Percentiles rank a stretch among this genome's conserved stretches.
Conservation (phyloP, 2,329 filamentous ascomycete species). For the Arthrobotrys pseudoclavata region DNA sequence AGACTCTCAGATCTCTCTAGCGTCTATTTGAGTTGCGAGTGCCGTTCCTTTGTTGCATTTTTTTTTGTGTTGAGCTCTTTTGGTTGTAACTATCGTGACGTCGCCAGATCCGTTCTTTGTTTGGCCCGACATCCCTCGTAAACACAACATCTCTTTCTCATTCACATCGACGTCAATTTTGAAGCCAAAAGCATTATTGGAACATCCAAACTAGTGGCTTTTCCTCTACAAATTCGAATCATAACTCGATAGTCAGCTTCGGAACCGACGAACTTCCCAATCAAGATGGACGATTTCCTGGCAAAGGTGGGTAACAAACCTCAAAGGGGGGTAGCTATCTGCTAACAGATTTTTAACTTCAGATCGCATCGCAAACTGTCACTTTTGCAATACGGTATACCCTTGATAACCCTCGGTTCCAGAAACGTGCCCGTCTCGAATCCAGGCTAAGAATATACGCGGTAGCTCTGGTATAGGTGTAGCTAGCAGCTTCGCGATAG, state of each 20-base stretch:
- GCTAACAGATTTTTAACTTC: constrained; percentile 23
- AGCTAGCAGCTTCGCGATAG: constrained; percentile 63
- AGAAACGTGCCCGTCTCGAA: not conserved
- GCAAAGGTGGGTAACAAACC: constrained; percentile 55
- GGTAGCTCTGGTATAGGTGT: constrained; percentile 63
- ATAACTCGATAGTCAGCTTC: not conserved
- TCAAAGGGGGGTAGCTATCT: not conserved
- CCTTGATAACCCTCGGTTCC: not conserved
- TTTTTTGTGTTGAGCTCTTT: constrained; percentile 35
- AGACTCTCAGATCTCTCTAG: too few species aligned
- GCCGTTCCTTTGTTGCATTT: constrained; percentile 31
- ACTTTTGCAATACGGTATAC: constrained; percentile 58
- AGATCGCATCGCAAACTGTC: constrained; percentile 60
- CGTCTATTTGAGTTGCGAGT: not conserved
- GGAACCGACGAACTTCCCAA: not conserved
- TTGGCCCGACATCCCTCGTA: constrained; percentile 22
- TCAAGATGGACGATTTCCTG: constrained; percentile 59
- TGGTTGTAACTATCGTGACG: constrained; percentile 17
- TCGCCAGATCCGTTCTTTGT: constrained; percentile 40
- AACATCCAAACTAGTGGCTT: not conserved
- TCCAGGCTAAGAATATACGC: constrained; percentile 16
- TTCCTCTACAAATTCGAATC: not conserved
- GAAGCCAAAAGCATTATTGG: not conserved
- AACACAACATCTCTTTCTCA: constrained; percentile 32
- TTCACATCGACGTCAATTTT: not conserved